Evolutionary conservation across 2,329 filamentous ascomycete genomes (phyloP), one percentile per base, ranked within the genome.

Genomic region (Ceratocystis albifundus): DNA sequence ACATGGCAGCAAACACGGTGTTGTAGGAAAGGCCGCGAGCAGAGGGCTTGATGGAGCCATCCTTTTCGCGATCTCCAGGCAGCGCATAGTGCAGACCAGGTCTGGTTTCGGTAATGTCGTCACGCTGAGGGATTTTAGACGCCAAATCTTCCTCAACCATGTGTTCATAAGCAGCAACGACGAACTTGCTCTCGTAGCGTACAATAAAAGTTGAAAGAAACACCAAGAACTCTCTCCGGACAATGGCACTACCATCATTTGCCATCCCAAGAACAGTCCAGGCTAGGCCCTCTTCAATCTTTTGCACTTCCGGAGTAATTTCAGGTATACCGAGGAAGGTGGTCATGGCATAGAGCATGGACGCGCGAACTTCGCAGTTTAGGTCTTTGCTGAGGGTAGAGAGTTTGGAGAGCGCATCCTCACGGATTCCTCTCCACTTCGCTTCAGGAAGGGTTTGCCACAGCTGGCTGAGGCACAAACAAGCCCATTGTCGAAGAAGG

Each of bases 261-360:
- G 90, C 88, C 88, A 97, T 93, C 69, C 94, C 86, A 53, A 97
- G 81, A 53, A 97, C 84, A 12, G 90, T 90, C 78, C 90, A 89
- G 2, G 94, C 91, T 70, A 99, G 86, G 0, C 87, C 88, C 75
- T 96, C 92, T 74, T 99, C 94, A 67, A 94, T 90, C 68, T 90
- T 86, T 7, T 89, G 90, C 61, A 96, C 89, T 74, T 96, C 90
- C 69, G 95, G 88, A 0, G 92, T 96, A 70, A 96, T 77, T 73
- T 96, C 92, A 0, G 90, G 90, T 65, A 97, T 96, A 30, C 93
- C 93, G 25, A 99, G 78, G 77, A 99, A 96, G 3, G 89, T 94
- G 0, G 91, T 96, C 78, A 97, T 84, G 36, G 94, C 93, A 74
- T 96, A 89, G 32, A 96, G 80, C 84, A 96, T 95, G 8, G 94